Percentiles rank a stretch among this genome's conserved stretches.
These are phyloP conservation scores for Phyllostachys edulis DNA, from an alignment of 176 grass and related monocot genomes.

Conservation along the genomic window DNA sequence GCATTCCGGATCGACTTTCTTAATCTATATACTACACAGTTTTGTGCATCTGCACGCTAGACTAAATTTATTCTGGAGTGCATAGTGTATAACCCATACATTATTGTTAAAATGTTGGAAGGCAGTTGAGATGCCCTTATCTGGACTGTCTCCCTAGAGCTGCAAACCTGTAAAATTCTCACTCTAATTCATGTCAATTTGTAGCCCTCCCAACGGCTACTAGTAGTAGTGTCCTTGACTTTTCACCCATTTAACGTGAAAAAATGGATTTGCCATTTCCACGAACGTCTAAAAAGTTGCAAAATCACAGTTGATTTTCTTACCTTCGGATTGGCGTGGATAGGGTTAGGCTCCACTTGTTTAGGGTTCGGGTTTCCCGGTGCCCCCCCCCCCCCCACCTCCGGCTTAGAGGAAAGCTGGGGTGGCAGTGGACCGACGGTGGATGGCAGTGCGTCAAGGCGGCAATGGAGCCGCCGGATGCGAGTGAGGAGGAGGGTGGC, in stretches of 20 bases:
- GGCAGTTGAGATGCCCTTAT: conserved; percentile 52
- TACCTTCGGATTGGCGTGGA: too few relatives aligned
- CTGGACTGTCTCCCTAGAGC: conserved; percentile 26
- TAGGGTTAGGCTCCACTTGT: too few relatives aligned
- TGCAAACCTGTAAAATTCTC: conserved; percentile 29
- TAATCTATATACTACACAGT: conserved; percentile 37
- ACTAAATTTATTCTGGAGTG: not conserved
- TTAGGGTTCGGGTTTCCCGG: too few relatives aligned
- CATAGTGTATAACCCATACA: conserved; percentile 17
- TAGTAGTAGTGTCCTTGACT: conserved; percentile 2
- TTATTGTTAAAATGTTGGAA: conserved; percentile 34
- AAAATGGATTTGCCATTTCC: too few relatives aligned
- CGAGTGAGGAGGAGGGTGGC: too few relatives aligned
- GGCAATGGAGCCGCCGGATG: too few relatives aligned
- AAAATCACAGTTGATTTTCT: too few relatives aligned
- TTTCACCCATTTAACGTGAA: not conserved
- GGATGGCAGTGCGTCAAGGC: too few relatives aligned
- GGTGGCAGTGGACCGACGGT: too few relatives aligned
- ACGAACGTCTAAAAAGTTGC: too few relatives aligned
- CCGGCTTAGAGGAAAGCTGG: too few relatives aligned
- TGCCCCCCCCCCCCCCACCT: too few relatives aligned
- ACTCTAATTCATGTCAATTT: conserved; percentile 25
- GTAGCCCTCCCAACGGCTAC: conserved; percentile 19
- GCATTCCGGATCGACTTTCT: conserved; percentile 16
- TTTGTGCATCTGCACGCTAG: conserved; percentile 16